A percentile compares a stretch with the other conserved stretches of the same genome.
These are phyloP conservation scores for Carnegiea gigantea DNA, from an alignment of 179 eudicot species.

Conservation along the genomic window DNA sequence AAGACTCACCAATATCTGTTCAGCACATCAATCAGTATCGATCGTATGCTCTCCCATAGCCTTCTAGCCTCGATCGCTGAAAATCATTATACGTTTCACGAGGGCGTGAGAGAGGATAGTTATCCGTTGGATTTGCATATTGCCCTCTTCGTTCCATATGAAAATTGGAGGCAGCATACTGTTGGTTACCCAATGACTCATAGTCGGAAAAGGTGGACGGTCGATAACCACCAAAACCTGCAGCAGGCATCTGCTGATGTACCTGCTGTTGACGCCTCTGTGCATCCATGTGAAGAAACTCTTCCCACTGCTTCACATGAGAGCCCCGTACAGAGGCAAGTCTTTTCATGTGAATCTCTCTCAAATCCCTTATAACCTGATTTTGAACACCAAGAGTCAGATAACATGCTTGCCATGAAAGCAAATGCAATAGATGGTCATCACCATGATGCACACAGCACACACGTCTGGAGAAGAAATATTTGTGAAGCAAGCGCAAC, in stretches of 20 bases:
- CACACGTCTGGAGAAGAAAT: neutral
- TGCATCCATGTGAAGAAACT: conserved; percentile 64
- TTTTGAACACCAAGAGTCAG: conserved; percentile 17
- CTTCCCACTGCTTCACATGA: conserved; percentile 87
- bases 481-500: neutral
- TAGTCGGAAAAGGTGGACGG: conserved; percentile 53
- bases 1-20: conserved; percentile 47
- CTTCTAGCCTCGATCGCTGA: conserved; percentile 74
- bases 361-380: conserved; percentile 66
- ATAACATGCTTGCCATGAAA: neutral
- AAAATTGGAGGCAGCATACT: conserved; percentile 44
- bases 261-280: conserved; percentile 62
- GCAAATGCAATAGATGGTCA: neutral
- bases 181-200: conserved; percentile 50
- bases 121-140: conserved; percentile 47
- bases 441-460: neutral
- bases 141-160: conserved; percentile 68
- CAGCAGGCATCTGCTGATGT: conserved; percentile 44
- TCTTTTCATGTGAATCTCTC: conserved; percentile 59
- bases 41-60: conserved; percentile 70
- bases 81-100: conserved; percentile 58
- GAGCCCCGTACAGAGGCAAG: conserved; percentile 47
- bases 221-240: conserved; percentile 66
- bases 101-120: conserved; percentile 56
- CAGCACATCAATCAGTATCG: conserved; percentile 50